Evolutionary conservation across 176 grass and related monocot genomes (phyloP).

Genomic region (Melocanna baccifera): DNA sequence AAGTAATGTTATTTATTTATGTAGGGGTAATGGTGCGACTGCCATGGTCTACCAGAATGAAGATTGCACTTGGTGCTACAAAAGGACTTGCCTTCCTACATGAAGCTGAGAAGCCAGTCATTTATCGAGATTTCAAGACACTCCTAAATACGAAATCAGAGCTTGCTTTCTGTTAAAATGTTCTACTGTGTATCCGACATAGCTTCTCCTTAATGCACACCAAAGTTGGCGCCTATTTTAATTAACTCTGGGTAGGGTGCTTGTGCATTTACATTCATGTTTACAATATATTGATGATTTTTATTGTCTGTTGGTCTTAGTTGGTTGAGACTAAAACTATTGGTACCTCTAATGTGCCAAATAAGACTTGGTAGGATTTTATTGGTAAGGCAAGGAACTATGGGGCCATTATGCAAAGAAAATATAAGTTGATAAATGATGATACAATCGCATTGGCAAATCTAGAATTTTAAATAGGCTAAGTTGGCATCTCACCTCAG

Average conservation of each 20-base stretch:
- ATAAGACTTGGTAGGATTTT: background rate
- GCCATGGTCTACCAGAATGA: constrained; percentile 69
- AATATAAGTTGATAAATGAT: background rate
- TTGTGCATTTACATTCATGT: background rate
- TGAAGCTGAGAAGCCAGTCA: constrained; percentile 70
- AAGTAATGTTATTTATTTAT: constrained; percentile 1
- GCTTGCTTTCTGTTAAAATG: background rate
- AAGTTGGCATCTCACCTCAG: background rate
- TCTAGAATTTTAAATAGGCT: background rate
- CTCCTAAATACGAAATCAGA: too few relatives aligned
- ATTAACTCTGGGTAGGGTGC: background rate
- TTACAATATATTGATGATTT: too few relatives aligned
- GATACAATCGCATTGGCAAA: background rate
- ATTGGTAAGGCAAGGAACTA: background rate
- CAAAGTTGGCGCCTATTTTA: background rate
- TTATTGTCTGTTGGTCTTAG: too few relatives aligned
- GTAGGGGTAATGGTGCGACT: constrained; percentile 53
- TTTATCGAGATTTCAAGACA: constrained; percentile 83
- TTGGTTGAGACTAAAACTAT: background rate
- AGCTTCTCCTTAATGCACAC: background rate
- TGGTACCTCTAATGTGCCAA: background rate
- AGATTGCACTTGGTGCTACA: constrained; percentile 64
- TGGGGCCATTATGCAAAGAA: background rate
- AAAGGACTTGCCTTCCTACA: constrained; percentile 80
- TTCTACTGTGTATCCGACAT: background rate